Base-by-base conservation (phyloP, 495 filamentous ascomycete genomes). In the Penicillium bovifimosum region DNA sequence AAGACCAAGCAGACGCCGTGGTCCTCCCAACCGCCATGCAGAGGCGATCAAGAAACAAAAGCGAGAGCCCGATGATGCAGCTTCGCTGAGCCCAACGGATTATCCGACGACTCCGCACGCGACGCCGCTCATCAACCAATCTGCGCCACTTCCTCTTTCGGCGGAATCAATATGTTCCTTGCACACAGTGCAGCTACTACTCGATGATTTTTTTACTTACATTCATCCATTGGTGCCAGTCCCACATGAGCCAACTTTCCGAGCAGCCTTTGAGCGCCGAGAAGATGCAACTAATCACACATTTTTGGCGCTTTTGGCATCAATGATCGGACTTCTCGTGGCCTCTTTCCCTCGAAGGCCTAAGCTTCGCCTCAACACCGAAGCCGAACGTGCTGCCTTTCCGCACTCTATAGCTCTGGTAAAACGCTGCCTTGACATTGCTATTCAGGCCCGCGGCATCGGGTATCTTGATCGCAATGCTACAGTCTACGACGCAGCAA, bases 171-270 rank as follows among this genome's bases (percentile, higher is more conserved):
- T 96, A 40, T 90, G 87, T 52, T 80, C 87, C 0, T 64, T 83
- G 58, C 67, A 79, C 28, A 80, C 86, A 0, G 68, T 95, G 38
- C 73, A 82, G 39, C 70, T 82, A 3, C 75, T 95, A 6, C 74
- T 96, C 10, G 87, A 92, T 63, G 90, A 96, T 70, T 95, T 88
- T 70, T 95, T 95, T 62, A 90, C 83, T 7, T 92, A 90, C 63
- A 90, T 95, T 47, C 87, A 96, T 61, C 90, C 90, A 1, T 73
- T 96, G n/a, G 77, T 83, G 29, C 90, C 90, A 0, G 80, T 96
- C 42, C 90, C 90, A 0, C 90, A 96, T 65, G 88, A 95, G 54
- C 86, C 86, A 0, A 83, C 85, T n/a, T 95, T 95, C 56, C 80
- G 88, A 29, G 76, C 79, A 47, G 83, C 86, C 3, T 86, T 92